Evolutionary conservation across 306 rosid genomes (phyloP).

Genomic region (Quercus mongolica): DNA sequence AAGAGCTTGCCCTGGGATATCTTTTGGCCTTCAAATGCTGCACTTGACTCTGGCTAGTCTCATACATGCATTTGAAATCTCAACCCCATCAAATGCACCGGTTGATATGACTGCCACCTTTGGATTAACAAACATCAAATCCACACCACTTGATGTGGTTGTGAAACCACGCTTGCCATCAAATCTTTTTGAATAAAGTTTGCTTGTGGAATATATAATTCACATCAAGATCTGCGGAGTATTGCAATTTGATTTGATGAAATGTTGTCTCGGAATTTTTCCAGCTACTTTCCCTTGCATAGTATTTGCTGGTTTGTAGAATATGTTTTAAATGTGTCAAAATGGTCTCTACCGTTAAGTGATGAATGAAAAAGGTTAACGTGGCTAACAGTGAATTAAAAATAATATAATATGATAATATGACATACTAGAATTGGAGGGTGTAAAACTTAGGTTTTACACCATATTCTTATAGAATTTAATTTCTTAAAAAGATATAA

Average conservation of each 20-base stretch:
- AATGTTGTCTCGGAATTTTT: not conserved
- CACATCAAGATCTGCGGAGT: too few species aligned
- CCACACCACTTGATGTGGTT: constrained; percentile 47
- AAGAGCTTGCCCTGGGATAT: constrained; percentile 48
- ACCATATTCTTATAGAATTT: too few species aligned
- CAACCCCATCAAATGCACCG: not conserved
- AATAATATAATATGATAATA: too few species aligned
- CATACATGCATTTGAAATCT: constrained; percentile 44
- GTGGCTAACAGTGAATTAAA: too few species aligned
- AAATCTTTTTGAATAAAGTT: constrained; percentile 5
- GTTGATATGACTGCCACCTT: constrained; percentile 48
- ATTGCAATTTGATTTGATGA: too few species aligned
- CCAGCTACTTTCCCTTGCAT: not conserved
- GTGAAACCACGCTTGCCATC: constrained; percentile 43
- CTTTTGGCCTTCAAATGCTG: constrained; percentile 37
- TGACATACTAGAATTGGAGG: too few species aligned
- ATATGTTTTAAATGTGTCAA: too few species aligned
- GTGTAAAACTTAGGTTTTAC: too few species aligned
- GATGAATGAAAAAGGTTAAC: too few species aligned
- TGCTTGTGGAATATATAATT: too few species aligned
- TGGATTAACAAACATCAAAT: constrained; percentile 34
- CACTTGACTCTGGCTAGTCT: constrained; percentile 35
- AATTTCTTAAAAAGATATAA: too few species aligned
- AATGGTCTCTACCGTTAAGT: too few species aligned
- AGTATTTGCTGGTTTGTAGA: not conserved